phyloP scores from a whole-genome alignment of 2,329 filamentous ascomycete genomes.

The Alternaria consortialis region DNA sequence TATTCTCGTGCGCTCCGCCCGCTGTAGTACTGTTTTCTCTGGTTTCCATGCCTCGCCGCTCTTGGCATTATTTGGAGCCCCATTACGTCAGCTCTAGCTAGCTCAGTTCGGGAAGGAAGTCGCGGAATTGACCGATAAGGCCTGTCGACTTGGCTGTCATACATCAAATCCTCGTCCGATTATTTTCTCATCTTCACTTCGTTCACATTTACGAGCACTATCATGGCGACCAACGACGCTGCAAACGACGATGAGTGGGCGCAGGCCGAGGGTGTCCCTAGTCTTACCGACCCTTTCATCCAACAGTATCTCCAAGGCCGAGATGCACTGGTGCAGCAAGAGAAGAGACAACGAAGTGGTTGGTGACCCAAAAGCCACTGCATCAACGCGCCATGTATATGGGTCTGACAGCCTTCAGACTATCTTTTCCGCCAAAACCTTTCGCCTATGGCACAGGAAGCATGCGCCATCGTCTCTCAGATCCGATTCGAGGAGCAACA shows the following conservation, averaged over 20 bases:
- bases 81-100: conserved; percentile 35
- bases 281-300: conserved; percentile 74
- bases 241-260: conserved; percentile 51
- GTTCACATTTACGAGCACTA: neutral
- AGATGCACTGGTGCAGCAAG: conserved; percentile 77
- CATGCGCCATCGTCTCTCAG: conserved; percentile 79
- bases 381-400: neutral
- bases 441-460: conserved; percentile 79
- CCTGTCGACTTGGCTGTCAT: conserved; percentile 4
- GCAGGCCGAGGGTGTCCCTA: conserved; percentile 53
- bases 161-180: neutral
- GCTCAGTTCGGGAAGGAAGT: conserved; percentile 31
- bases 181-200: neutral
- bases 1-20: neutral
- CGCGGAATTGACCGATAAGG: conserved; percentile 28
- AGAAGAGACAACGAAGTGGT: conserved; percentile 85
- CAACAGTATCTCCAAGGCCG: conserved; percentile 82
- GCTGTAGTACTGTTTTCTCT: neutral
- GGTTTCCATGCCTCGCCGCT: neutral
- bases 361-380: conserved; percentile 37
- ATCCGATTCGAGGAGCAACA: conserved; percentile 81
- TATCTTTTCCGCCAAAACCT: conserved; percentile 76
- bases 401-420: conserved; percentile 60
- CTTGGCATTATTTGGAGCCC: conserved; percentile 5
- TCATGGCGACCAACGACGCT: conserved; percentile 33